Evolutionary conservation across 768 basidiomycete genomes (phyloP).

Genomic region (Lentinula raphanica): DNA sequence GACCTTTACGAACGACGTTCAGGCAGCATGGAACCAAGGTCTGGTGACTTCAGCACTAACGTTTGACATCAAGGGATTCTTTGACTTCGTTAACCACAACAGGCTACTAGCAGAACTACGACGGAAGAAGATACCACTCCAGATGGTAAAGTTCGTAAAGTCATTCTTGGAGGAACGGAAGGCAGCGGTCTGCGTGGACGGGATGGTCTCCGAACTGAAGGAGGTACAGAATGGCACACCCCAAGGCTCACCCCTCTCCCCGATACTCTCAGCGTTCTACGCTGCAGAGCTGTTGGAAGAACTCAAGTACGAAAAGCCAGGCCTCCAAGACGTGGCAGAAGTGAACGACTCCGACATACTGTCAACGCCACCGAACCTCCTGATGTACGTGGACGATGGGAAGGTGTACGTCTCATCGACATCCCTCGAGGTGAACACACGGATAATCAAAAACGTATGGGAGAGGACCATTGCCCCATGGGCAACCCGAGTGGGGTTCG

Average conservation of each 20-base stretch:
- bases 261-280: slow-evolving; percentile 23
- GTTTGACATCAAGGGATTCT: slow-evolving; percentile 4
- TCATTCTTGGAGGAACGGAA: slow-evolving; percentile 21
- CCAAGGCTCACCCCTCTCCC: slow-evolving; percentile 15
- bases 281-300: slow-evolving; percentile 18
- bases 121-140: slow-evolving; percentile 13
- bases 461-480: slow-evolving; percentile 7
- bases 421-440: slow-evolving; percentile 18
- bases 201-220: slow-evolving; percentile 4
- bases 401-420: slow-evolving; percentile 21
- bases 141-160: not conserved
- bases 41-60: no score
- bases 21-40: no score
- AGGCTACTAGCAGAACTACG: slow-evolving; percentile 12
- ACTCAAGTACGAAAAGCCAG: slow-evolving; percentile 7
- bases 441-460: slow-evolving; percentile 16
- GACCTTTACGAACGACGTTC: no score
- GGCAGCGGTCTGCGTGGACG: slow-evolving; percentile 17
- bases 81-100: no score
- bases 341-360: not conserved
- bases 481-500: slow-evolving; percentile 15
- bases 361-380: not conserved
- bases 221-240: not conserved
- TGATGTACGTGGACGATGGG: slow-evolving; percentile 30
- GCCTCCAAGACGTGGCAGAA: not conserved